A percentile compares a stretch with the other conserved stretches of the same genome.
Conservation (phyloP, 2,329 filamentous ascomycete species). For the Xylariaceae sp. region DNA sequence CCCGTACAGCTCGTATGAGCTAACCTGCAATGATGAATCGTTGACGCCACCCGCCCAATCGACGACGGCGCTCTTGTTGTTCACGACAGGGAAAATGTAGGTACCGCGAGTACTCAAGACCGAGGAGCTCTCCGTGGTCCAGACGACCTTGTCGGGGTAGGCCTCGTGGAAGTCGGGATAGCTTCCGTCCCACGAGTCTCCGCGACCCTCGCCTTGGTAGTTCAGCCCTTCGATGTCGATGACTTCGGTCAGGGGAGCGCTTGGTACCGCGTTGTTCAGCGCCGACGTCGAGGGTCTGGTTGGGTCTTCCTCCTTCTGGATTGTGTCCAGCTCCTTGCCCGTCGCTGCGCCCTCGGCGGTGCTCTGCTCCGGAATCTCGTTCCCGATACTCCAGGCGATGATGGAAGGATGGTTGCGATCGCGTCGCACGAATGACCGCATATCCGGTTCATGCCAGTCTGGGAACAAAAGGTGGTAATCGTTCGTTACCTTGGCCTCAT, state of each 20-base stretch:
- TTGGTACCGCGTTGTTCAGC: constrained; percentile 42
- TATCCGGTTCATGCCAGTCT: constrained; percentile 50
- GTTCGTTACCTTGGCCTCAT: constrained; percentile 38
- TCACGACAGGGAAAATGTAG: constrained; percentile 48
- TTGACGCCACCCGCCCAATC: constrained; percentile 36
- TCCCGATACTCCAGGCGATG: constrained; percentile 49
- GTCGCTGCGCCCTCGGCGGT: constrained; percentile 12
- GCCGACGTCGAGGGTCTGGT: constrained; percentile 40
- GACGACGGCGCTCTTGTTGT: constrained; percentile 32
- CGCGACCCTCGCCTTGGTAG: constrained; percentile 48
- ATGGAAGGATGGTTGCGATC: constrained; percentile 53
- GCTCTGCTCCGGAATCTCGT: constrained; percentile 48
- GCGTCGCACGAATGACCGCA: constrained; percentile 46
- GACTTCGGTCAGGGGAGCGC: constrained; percentile 32
- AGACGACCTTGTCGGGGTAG: constrained; percentile 45
- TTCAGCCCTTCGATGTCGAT: constrained; percentile 49
- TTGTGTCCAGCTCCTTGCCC: constrained; percentile 32
- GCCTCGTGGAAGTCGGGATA: constrained; percentile 34
- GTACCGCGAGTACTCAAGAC: constrained; percentile 45
- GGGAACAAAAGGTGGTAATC: constrained; percentile 49
- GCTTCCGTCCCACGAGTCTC: constrained; percentile 3
- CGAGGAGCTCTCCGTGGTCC: constrained; percentile 39
- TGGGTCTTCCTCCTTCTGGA: constrained; percentile 42
- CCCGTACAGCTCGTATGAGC: constrained; percentile 49
- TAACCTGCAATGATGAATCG: constrained; percentile 32